Base-by-base conservation (phyloP, 106 monocot species). In the Dendrobium huoshanense region DNA sequence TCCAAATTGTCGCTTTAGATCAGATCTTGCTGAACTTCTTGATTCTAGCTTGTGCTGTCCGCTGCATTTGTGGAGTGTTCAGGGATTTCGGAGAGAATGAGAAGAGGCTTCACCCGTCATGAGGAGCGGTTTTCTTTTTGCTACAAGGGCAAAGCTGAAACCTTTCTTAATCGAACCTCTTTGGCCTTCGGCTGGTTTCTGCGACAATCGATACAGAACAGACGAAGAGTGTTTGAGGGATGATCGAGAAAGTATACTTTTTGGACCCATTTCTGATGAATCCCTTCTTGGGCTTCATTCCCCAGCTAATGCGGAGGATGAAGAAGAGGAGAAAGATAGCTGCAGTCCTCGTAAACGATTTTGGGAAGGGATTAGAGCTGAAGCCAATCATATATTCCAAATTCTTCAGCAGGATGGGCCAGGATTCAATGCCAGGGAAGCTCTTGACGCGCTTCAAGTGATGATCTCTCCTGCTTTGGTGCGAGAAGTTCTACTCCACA, bases 321-420 rank as follows among this genome's bases (percentile, higher is more conserved):
- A 86, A 1, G 75, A 48, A 18, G 68, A 80, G 19, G 56, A 79
- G 7, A 9, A 4, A 18, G 70, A 76, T 5, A 80, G 78, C 11
- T 75, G 4, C 80, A 75, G 51, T 37, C 76, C 79, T 72, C 82
- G 81, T 5, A 75, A 78, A 61, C 76, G 80, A 61, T 85, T 80
- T 58, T 76, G 77, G 17, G 58, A 77, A 19, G 55, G 56, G 54
- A 55, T 85, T 59, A 83, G 77, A 54, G 54, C 67, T 3, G 51
- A 89, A 17, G 94, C 90, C 7, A 82, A 94, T 44, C 79, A 41
- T 45, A 48, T 97, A 15, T 87, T 92, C 29, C 24, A 82, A 22
- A 82, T 91, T 17, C 81, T 97, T 0, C 92, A 73, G 25, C 89
- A 94, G 56, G 97, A 94, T 43, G 90, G 94, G 0, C 97, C 86